Base-by-base conservation (phyloP, 2,329 filamentous ascomycete genomes). In the Ascochyta pisi region DNA sequence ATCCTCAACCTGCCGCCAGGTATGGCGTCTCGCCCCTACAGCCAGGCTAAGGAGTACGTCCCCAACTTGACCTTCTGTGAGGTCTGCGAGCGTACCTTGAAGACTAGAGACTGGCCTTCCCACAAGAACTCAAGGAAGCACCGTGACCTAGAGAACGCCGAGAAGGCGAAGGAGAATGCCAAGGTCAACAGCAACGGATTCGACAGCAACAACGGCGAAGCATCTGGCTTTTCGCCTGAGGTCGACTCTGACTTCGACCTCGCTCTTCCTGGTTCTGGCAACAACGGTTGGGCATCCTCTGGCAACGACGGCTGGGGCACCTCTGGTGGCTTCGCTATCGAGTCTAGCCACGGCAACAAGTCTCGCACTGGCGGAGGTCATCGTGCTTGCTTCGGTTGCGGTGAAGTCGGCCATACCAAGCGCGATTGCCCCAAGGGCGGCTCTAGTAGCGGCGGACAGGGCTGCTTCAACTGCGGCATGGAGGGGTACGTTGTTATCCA, bases 181-280 rank as follows among this genome's bases (percentile, higher is more conserved):
- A 54, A 60, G 42, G 35, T 42, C 22, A 48, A 57, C 27, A 52
- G 39, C 48, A 53, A 46, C 29, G 48, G 15, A 24, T 26, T 34
- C 7, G 46, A 45, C 24, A 44, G 29, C 39, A 57, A 52, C 45
- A 52, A 48, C 13, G 63, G 42, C 35, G 44, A 66, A 15, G 31
- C 54, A 23, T 55, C 40, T 23, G 59, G 51, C 48, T 54, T 51
- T 40, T 40, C 31, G 27, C 38, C 35, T 24, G 43, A 49, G 19
- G 9, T 15, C 8, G 33, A 16, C 23, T 33, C 34, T 33, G 53
- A 40, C 47, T 63, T 61, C 47, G 39, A 46, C 47, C 48, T 34
- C 8, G 33, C 42, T 13, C 13, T 38, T 34, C n/a, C 35, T 22
- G 35, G 26, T 24, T 43, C 84, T 88, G 79, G 81, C 81, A 58